phyloP scores from a whole-genome alignment of 352 stramenopile species.

The Globisporangium sylvaticum region DNA sequence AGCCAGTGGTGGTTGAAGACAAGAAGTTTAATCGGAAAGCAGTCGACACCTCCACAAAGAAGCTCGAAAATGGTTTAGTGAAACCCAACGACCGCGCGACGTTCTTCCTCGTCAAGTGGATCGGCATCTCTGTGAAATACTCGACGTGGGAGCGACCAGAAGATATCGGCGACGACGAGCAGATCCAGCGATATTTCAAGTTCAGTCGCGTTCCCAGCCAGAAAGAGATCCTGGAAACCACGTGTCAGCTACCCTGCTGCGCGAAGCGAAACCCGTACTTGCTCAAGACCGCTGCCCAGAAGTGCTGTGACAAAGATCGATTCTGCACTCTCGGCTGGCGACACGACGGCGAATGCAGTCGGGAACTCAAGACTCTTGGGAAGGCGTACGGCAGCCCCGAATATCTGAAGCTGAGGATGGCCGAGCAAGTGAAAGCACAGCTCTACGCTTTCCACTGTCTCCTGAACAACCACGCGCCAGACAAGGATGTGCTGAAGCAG shows the following conservation, averaged over 20 bases:
- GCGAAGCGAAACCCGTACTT: slow-evolving; percentile 71
- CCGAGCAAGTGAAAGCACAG: slow-evolving; percentile 85
- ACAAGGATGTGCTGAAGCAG: slow-evolving; percentile 84
- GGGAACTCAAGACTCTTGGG: slow-evolving; percentile 65
- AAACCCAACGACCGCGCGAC: slow-evolving; percentile 45
- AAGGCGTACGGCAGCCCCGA: slow-evolving; percentile 62
- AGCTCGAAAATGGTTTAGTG: slow-evolving; percentile 6
- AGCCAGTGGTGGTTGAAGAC: slow-evolving; percentile 34
- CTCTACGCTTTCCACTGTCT: slow-evolving; percentile 87
- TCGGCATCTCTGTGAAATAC: slow-evolving; percentile 79
- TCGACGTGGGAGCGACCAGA: slow-evolving; percentile 87
- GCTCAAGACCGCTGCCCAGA: slow-evolving; percentile 37
- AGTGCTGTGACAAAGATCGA: slow-evolving; percentile 72
- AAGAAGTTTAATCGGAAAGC: slow-evolving; percentile 75
- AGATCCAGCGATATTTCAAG: slow-evolving; percentile 89
- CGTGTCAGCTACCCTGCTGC: slow-evolving; percentile 83
- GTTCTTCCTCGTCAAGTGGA: slow-evolving; percentile 88
- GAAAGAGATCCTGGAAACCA: slow-evolving; percentile 81
- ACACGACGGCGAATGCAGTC: slow-evolving; percentile 75
- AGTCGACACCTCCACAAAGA: slow-evolving; percentile 15
- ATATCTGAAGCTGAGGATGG: slow-evolving; percentile 70
- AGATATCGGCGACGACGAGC: slow-evolving; percentile 86
- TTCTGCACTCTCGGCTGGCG: slow-evolving; percentile 80
- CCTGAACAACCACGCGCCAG: slow-evolving; percentile 83
- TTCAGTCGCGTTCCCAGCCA: slow-evolving; percentile 76